Evolutionary conservation across 768 basidiomycete species (phyloP), one percentile per base, ranked within the genome.

Genomic region (Tulasnella sp.): DNA sequence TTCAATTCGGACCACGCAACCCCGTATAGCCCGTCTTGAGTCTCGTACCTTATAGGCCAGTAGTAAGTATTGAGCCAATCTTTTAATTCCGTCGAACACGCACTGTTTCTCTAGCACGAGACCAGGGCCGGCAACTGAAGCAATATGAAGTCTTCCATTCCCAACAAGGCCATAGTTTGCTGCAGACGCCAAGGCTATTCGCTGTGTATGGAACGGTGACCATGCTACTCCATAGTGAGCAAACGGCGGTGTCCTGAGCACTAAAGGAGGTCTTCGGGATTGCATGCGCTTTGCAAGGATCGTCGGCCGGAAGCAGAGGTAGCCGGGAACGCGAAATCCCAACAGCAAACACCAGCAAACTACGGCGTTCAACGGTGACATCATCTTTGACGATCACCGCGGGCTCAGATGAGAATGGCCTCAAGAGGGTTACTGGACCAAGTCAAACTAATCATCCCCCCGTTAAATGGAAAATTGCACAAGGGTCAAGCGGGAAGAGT

Each of bases 401-500:
- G 77, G 40, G 18, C 27, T n/a, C 24, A 73, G 16, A 52, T 34
- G 58, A 31, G 31, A n/a, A 78, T 78, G 77, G 38, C 77, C 6
- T 87, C 92, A 72, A 90, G 88, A 81, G 83, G 86, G 38, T 86
- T 95, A 80, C 83, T 93, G 44, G 89, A 91, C 27, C 92, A 95
- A 83, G 88, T 97, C 79, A 92, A 91, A 83, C 88, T 90, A 81
- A 88, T 99, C 79, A 94, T 99, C 76, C 97, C 97, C 0, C 97
- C 97, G 62, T 89, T 99, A 39, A 92, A 96, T 82, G 92, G 92
- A 9, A 90, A 92, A 68, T 86, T 98, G 39, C 96, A 97, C 88
- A 99, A 99, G 84, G 97, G 97, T 39, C 97, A 98, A 86, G 96
- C 82, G 91, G 96, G 97, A 48, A 90, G 97, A 58, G 93, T 99